Evolutionary conservation across 1,139 yeast genomes (phyloP).

Genomic region (Hyphopichia wangnamkhiaoensis): DNA sequence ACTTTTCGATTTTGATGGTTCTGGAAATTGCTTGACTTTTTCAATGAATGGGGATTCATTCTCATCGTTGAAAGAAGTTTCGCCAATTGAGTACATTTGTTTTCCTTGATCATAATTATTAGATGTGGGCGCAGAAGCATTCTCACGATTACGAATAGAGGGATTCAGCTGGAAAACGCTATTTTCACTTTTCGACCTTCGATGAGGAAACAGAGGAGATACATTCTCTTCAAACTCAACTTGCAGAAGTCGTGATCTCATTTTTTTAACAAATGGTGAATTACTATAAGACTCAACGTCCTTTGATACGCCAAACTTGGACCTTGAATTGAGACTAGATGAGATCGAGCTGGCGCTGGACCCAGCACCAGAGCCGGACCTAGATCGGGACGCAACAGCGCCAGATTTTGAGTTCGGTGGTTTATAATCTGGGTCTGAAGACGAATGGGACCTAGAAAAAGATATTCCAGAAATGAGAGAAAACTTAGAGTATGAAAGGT

Average conservation of each 20-base stretch:
- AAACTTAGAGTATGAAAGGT: constrained; percentile 40
- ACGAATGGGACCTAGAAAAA: constrained; percentile 5
- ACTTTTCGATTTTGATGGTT: too few species aligned
- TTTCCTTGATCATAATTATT: background rate
- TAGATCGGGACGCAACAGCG: too few species aligned
- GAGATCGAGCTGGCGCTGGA: background rate
- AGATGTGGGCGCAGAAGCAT: background rate
- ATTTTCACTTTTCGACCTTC: constrained; percentile 7
- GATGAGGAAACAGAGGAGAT: background rate
- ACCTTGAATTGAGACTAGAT: background rate
- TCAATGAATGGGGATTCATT: constrained; percentile 21
- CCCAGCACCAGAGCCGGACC: background rate
- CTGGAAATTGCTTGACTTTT: constrained; percentile 3
- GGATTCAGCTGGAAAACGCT: background rate
- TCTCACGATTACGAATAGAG: background rate
- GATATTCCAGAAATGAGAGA: constrained; percentile 33
- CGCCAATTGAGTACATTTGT: constrained; percentile 12
- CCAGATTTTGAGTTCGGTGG: too few species aligned
- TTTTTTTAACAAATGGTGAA: constrained; percentile 28
- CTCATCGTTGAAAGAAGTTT: constrained; percentile 10
- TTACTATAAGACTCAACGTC: constrained; percentile 4
- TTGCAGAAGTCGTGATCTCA: constrained; percentile 21
- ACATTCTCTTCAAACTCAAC: constrained; percentile 12
- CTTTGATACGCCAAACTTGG: constrained; percentile 1
- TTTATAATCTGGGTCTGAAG: too few species aligned